phyloP scores from a whole-genome alignment of 2,329 filamentous ascomycete genomes.

The Teratosphaeria nubilosa region DNA sequence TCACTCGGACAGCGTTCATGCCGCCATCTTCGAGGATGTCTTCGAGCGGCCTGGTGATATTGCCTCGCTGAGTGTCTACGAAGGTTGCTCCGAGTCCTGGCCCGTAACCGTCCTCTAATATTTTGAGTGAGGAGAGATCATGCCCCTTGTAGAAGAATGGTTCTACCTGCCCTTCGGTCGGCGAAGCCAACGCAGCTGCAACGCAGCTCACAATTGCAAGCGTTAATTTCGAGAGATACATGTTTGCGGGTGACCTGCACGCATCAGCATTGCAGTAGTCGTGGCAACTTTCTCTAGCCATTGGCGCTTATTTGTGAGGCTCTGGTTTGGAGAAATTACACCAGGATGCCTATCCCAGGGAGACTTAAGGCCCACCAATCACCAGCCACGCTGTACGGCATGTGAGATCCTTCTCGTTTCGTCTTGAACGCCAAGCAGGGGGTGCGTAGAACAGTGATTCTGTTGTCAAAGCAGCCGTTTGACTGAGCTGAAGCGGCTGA shows the following conservation, averaged over 20 bases:
- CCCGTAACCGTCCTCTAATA: conserved; percentile 22
- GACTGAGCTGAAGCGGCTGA: too few relatives aligned
- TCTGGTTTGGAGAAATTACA: too few relatives aligned
- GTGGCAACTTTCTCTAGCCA: too few relatives aligned
- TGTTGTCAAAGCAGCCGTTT: too few relatives aligned
- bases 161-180: neutral
- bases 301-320: neutral
- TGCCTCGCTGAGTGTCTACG: conserved; percentile 28
- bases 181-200: neutral
- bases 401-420: too few relatives aligned
- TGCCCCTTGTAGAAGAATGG: conserved; percentile 29
- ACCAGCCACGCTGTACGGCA: too few relatives aligned
- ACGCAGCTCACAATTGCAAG: neutral
- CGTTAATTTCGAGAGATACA: neutral
- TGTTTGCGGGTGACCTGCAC: neutral
- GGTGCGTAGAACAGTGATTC: too few relatives aligned
- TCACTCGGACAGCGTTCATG: conserved; percentile 26
- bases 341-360: too few relatives aligned
- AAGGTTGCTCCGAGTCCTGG: conserved; percentile 21
- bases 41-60: conserved; percentile 27
- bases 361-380: too few relatives aligned
- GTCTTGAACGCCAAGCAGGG: too few relatives aligned
- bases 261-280: too few relatives aligned
- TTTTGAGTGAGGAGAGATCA: conserved; percentile 30
- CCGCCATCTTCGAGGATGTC: conserved; percentile 27